phyloP scores from a whole-genome alignment of 2,329 filamentous ascomycete species.

The Orbilia blumenaviensis region DNA sequence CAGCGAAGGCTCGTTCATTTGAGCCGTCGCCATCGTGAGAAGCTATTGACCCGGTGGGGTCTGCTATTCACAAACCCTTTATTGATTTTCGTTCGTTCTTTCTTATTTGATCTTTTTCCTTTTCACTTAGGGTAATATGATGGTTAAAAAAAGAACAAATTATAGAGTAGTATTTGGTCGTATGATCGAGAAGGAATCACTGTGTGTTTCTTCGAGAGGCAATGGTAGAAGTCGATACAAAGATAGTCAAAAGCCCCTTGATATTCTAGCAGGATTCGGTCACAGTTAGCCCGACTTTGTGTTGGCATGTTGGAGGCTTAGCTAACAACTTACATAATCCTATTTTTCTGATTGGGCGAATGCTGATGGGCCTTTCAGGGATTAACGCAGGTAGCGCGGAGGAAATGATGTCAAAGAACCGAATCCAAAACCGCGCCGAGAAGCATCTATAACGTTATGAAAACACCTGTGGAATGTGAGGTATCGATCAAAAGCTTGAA shows the following conservation, averaged over 20 bases:
- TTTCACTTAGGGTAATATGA: too few relatives aligned
- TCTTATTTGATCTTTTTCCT: too few relatives aligned
- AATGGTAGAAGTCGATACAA: not conserved
- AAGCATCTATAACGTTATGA: constrained; percentile 24
- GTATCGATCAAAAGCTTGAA: not conserved
- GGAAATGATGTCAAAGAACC: constrained; percentile 3
- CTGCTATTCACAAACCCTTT: not conserved
- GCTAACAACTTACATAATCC: constrained; percentile 28
- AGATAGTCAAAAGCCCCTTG: not conserved
- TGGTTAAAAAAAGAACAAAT: not conserved
- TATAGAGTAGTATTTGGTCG: not conserved
- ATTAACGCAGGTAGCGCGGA: not conserved
- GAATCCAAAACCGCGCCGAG: constrained; percentile 1
- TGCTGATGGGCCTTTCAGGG: not conserved
- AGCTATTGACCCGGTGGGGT: constrained; percentile 3
- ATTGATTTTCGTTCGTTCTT: not conserved
- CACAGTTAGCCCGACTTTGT: constrained; percentile 13
- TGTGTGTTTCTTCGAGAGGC: not conserved
- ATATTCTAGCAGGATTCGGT: constrained; percentile 8
- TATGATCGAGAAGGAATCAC: too few relatives aligned
- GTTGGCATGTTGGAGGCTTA: constrained; percentile 40
- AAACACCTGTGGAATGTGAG: not conserved
- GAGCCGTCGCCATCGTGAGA: constrained; percentile 20
- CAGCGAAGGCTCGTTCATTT: not conserved
- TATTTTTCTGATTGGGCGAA: not conserved